These are phyloP conservation scores for Lachancea waltii DNA, from an alignment of 805 yeast species.

Conservation along the genomic window DNA sequence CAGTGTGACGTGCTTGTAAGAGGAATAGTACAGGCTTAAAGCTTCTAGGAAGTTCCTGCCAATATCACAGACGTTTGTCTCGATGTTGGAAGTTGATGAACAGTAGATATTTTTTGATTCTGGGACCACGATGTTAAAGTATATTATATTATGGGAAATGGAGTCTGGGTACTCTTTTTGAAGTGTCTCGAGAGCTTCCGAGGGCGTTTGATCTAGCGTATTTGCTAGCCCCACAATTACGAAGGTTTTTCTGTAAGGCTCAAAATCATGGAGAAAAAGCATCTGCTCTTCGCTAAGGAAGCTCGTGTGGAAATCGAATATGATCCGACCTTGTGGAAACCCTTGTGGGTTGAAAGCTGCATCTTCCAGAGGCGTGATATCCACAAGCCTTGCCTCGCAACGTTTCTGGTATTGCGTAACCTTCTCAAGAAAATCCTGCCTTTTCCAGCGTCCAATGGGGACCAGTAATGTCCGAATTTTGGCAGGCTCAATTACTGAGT, in stretches of 20 bases:
- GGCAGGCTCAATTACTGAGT: constrained; percentile 49
- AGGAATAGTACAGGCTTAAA: constrained; percentile 61
- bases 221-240: constrained; percentile 46
- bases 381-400: constrained; percentile 64
- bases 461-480: constrained; percentile 59
- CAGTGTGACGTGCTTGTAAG: constrained; percentile 72
- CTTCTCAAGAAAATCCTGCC: constrained; percentile 35
- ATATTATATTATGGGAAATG: constrained; percentile 28
- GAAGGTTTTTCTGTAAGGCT: constrained; percentile 78
- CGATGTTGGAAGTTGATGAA: constrained; percentile 32
- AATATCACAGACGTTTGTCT: constrained; percentile 68
- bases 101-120: constrained; percentile 1
- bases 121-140: constrained; percentile 7
- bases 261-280: constrained; percentile 74
- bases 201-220: constrained; percentile 11
- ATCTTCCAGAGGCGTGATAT: constrained; percentile 60
- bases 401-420: constrained; percentile 40
- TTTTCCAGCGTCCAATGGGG: constrained; percentile 51
- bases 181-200: constrained; percentile 25
- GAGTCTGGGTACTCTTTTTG: constrained; percentile 26
- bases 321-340: constrained; percentile 69
- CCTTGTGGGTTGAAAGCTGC: constrained; percentile 73
- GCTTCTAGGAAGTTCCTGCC: constrained; percentile 56
- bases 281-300: constrained; percentile 45
- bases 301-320: constrained; percentile 47